These are phyloP conservation scores for Ophiocordyceps camponoti-leonardi DNA, from an alignment of 2,329 filamentous ascomycete species.

Conservation along the genomic window DNA sequence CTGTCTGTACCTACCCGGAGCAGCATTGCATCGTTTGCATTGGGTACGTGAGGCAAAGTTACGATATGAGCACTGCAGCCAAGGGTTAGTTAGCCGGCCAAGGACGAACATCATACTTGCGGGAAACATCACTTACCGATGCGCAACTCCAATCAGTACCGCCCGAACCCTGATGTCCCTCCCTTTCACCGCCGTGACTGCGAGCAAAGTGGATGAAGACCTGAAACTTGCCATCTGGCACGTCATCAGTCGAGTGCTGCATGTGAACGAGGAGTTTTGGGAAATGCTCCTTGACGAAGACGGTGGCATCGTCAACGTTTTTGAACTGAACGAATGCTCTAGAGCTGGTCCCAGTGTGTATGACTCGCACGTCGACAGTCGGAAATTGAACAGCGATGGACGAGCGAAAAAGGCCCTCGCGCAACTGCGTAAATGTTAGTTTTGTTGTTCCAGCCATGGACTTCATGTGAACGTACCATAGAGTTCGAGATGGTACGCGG, in stretches of 20 bases:
- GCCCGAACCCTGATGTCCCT: constrained; percentile 7
- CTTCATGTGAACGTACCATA: constrained; percentile 20
- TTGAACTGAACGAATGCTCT: constrained; percentile 26
- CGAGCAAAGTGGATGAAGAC: constrained; percentile 24
- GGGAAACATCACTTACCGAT: constrained; percentile 10
- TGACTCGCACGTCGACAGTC: constrained; percentile 20
- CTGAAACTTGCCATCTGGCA: constrained; percentile 19
- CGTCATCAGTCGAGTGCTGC: constrained; percentile 18
- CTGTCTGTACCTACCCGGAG: constrained; percentile 8
- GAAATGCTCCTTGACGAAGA: constrained; percentile 25
- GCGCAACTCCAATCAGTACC: constrained; percentile 18
- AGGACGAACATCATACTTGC: too few relatives aligned
- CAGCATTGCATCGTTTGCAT: constrained; percentile 20
- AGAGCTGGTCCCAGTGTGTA: constrained; percentile 16
- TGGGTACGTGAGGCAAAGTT: constrained; percentile 20
- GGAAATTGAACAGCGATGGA: constrained; percentile 18
- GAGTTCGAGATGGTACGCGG: constrained; percentile 29
- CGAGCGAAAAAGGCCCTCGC: constrained; percentile 16
- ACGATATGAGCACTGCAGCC: constrained; percentile 18
- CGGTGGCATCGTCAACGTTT: constrained; percentile 19
- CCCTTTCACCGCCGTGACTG: constrained; percentile 15
- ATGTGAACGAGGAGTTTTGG: constrained; percentile 20
- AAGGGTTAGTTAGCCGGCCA: not conserved
- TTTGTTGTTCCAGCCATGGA: not conserved
- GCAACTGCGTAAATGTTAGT: constrained; percentile 12